Percentiles rank a stretch among this genome's conserved stretches.
These are phyloP conservation scores for Microglena sp. DNA, from an alignment of 139 green algal species.

Conservation along the genomic window DNA sequence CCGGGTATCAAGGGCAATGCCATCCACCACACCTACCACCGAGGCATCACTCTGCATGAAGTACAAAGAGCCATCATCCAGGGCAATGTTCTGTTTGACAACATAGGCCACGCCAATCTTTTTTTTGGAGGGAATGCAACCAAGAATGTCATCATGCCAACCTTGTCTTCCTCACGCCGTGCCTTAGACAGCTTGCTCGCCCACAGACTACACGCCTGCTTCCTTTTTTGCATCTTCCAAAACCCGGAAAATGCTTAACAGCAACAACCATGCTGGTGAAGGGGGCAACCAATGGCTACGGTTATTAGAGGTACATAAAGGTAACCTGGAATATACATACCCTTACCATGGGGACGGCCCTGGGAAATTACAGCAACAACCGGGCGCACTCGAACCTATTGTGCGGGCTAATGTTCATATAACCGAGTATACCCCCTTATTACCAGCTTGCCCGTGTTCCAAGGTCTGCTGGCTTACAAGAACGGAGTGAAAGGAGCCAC, in stretches of 20 bases:
- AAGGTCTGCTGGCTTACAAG: conserved; percentile 39
- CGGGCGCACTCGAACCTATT: conserved; percentile 51
- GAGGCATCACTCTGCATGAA: conserved; percentile 54
- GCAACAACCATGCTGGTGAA: no score
- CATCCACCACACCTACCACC: conserved; percentile 54
- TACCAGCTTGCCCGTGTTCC: conserved; percentile 9
- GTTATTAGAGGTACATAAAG: no score
- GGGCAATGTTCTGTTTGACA: no score
- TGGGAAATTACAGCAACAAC: conserved; percentile 58
- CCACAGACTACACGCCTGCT: no score
- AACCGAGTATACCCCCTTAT: no score
- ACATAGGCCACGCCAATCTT: no score
- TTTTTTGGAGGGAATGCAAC: conserved; percentile 44
- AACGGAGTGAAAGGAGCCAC: conserved; percentile 56
- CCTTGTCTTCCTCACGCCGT: conserved; percentile 56
- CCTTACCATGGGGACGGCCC: no score
- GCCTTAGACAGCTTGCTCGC: no score
- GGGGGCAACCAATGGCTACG: no score
- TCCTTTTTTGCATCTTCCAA: no score
- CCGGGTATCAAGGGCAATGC: conserved; percentile 35
- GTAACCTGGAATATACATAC: no score
- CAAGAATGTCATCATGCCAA: conserved; percentile 31
- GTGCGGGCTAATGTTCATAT: conserved; percentile 45
- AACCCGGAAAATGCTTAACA: no score
- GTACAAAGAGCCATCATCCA: conserved; percentile 25